Conservation (phyloP, 768 basidiomycete species). For the Hygrocybe punicea region DNA sequence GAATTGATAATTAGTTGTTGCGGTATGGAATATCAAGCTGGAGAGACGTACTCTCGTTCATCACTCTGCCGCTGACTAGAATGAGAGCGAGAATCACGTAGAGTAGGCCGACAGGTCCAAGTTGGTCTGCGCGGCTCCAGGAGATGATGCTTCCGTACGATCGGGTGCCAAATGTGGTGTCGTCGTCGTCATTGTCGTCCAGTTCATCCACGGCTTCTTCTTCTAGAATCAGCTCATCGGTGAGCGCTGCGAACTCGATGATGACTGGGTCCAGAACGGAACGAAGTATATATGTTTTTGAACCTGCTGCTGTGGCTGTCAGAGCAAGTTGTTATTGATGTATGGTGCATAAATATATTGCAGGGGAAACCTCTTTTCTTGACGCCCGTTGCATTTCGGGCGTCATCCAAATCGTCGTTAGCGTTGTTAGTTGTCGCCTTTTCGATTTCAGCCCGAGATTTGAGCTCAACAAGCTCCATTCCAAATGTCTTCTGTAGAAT, state of each 20-base stretch:
- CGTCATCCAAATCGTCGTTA: slow-evolving; percentile 46
- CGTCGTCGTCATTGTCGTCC: slow-evolving; percentile 46
- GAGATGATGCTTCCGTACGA: slow-evolving; percentile 68
- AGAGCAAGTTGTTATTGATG: background rate
- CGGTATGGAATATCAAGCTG: too few species aligned
- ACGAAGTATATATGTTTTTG: slow-evolving; percentile 82
- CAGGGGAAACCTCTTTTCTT: slow-evolving; percentile 62
- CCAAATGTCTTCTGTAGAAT: slow-evolving; percentile 67
- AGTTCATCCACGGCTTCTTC: slow-evolving; percentile 47
- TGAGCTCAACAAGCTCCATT: slow-evolving; percentile 81
- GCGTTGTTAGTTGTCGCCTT: slow-evolving; percentile 43
- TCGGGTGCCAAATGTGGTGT: slow-evolving; percentile 36
- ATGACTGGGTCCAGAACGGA: slow-evolving; percentile 62
- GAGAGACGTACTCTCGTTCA: slow-evolving; percentile 64
- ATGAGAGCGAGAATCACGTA: slow-evolving; percentile 81
- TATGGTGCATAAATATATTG: too few species aligned
- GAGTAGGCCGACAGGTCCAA: slow-evolving; percentile 68
- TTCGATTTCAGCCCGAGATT: slow-evolving; percentile 55
- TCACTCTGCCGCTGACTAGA: slow-evolving; percentile 70
- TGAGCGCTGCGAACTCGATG: slow-evolving; percentile 56
- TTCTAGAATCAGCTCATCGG: slow-evolving; percentile 52
- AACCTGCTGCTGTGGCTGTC: slow-evolving; percentile 52
- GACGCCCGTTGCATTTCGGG: slow-evolving; percentile 49
- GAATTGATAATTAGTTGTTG: too few species aligned
- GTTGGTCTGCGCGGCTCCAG: slow-evolving; percentile 66